Evolutionary conservation across 768 basidiomycete genomes (phyloP).

Genomic region (Asterophora parasitica): DNA sequence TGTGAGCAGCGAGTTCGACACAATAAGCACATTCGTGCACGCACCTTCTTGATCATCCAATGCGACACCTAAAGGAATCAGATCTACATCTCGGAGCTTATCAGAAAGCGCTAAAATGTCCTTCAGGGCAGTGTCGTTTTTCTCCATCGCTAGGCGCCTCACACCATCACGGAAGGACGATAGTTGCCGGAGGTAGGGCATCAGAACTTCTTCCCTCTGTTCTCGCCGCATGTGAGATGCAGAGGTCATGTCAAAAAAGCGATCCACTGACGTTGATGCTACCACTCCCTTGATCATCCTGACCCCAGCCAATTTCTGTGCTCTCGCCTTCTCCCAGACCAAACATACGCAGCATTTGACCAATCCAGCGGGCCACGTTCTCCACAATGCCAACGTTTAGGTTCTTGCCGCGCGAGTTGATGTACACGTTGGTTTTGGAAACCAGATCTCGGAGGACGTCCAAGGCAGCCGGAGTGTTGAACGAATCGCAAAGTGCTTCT

Average conservation of each 20-base stretch:
- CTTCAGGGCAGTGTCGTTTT: slow-evolving; percentile 57
- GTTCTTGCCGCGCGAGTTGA: slow-evolving; percentile 57
- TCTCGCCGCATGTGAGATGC: slow-evolving; percentile 11
- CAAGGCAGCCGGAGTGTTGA: slow-evolving; percentile 89
- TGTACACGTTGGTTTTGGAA: slow-evolving; percentile 83
- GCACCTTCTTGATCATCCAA: slow-evolving; percentile 94
- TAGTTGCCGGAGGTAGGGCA: slow-evolving; percentile 83
- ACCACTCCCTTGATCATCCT: slow-evolving; percentile 41
- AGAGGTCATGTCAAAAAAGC: not conserved
- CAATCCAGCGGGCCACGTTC: slow-evolving; percentile 63
- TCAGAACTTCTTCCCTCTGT: slow-evolving; percentile 78
- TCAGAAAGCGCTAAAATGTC: slow-evolving; percentile 88
- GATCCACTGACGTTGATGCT: slow-evolving; percentile 46
- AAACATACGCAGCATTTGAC: slow-evolving; percentile 72
- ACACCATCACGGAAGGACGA: slow-evolving; percentile 92
- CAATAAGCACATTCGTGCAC: slow-evolving; percentile 13
- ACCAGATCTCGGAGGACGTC: slow-evolving; percentile 75
- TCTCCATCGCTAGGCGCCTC: slow-evolving; percentile 73
- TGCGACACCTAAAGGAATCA: slow-evolving; percentile 92
- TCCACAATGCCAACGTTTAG: slow-evolving; percentile 62
- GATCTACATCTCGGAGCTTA: slow-evolving; percentile 81
- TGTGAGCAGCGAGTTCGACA: slow-evolving; percentile 7
- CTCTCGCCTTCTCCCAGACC: slow-evolving; percentile 70
- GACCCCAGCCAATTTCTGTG: slow-evolving; percentile 83
- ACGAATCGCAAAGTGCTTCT: slow-evolving; percentile 88